phyloP scores from a whole-genome alignment of 2,329 filamentous ascomycete genomes.

The Xylaria sp. region DNA sequence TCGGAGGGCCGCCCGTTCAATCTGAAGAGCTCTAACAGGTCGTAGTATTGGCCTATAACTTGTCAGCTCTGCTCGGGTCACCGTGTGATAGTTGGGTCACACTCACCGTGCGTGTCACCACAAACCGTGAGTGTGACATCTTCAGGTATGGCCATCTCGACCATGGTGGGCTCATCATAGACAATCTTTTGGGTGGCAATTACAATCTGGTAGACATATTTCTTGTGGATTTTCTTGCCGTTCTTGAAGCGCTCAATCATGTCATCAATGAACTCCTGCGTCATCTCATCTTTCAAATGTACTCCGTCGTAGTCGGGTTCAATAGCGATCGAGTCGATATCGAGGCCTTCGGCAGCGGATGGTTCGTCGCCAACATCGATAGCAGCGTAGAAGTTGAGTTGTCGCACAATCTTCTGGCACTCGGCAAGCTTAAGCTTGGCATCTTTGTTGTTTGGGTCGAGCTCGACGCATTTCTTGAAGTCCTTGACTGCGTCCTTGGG shows the following conservation, averaged over 20 bases:
- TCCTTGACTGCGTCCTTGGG: constrained; percentile 90
- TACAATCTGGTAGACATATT: constrained; percentile 98
- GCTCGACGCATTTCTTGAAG: constrained; percentile 89
- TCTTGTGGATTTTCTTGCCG: constrained; percentile 93
- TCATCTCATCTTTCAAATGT: constrained; percentile 83
- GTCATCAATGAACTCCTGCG: constrained; percentile 94
- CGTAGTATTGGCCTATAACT: constrained; percentile 89
- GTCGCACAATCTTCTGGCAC: constrained; percentile 93
- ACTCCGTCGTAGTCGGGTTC: constrained; percentile 88
- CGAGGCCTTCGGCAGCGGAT: constrained; percentile 89
- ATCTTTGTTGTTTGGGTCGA: constrained; percentile 88
- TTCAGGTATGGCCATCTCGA: constrained; percentile 84
- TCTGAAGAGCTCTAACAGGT: constrained; percentile 94
- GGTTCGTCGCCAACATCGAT: constrained; percentile 94
- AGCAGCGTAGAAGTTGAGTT: constrained; percentile 90
- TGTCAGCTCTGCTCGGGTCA: constrained; percentile 36
- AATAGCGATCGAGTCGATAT: constrained; percentile 85
- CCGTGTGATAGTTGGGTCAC: not conserved
- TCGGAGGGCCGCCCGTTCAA: constrained; percentile 86
- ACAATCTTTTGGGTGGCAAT: constrained; percentile 89
- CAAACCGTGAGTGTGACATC: constrained; percentile 90
- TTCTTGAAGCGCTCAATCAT: constrained; percentile 97
- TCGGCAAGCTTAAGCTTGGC: constrained; percentile 90
- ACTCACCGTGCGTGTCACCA: constrained; percentile 91
- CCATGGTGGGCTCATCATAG: constrained; percentile 95